A percentile compares a stretch with the other conserved stretches of the same genome.
These are phyloP conservation scores for Delonix regia DNA, from an alignment of 306 rosid genomes.

Conservation along the genomic window DNA sequence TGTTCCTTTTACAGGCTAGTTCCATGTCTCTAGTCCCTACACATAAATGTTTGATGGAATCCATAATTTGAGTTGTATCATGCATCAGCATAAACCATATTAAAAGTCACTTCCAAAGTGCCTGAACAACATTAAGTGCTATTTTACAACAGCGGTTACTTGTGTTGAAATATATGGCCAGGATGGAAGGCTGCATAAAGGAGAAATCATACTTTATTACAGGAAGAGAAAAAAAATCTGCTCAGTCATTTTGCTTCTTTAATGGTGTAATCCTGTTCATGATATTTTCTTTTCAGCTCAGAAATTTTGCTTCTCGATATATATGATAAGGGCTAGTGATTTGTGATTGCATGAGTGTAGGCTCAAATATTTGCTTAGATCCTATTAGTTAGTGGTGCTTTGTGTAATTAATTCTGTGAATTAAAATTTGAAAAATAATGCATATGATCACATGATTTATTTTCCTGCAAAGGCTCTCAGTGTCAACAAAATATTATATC, in stretches of 20 bases:
- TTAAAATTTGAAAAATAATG: not conserved
- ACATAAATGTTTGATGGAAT: not conserved
- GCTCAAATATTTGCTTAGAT: not conserved
- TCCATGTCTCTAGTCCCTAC: not conserved
- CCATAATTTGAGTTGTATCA: not conserved
- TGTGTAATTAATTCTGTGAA: not conserved
- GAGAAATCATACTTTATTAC: not conserved
- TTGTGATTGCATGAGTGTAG: not conserved
- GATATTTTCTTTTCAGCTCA: not conserved
- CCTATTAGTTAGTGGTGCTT: not conserved
- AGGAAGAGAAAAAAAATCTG: not conserved
- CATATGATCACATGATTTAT: not conserved
- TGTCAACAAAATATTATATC: not conserved
- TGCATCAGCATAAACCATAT: not conserved
- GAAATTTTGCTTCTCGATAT: not conserved
- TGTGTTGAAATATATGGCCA: not conserved
- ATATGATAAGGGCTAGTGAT: not conserved
- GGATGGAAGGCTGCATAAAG: slow-evolving; percentile 1
- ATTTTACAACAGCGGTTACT: not conserved
- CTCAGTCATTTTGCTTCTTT: slow-evolving; percentile 2
- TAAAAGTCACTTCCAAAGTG: slow-evolving; percentile 18
- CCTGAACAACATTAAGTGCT: not conserved
- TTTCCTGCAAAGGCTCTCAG: not conserved
- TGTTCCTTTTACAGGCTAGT: slow-evolving; percentile 1
- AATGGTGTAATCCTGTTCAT: not conserved